Evolutionary conservation across 2,329 filamentous ascomycete species (phyloP).

Genomic region (Cladophialophora chaetospira): DNA sequence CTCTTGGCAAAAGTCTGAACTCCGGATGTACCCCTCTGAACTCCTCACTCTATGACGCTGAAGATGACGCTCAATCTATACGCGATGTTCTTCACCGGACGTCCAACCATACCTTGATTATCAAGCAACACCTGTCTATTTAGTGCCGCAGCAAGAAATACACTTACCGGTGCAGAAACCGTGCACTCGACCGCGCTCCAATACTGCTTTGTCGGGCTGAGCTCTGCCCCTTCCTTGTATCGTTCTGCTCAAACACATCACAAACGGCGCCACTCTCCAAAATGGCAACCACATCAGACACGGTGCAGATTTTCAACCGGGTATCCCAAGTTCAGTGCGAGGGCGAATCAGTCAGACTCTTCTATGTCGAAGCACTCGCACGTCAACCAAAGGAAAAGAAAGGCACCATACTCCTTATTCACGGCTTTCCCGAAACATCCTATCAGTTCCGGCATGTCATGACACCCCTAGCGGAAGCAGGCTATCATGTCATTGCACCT

Average conservation of each 20-base stretch:
- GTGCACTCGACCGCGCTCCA: no score
- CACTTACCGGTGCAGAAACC: no score
- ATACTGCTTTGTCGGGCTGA: not conserved
- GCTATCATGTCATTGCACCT: constrained; percentile 38
- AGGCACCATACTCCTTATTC: constrained; percentile 49
- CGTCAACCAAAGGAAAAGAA: constrained; percentile 21
- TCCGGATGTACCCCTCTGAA: no score
- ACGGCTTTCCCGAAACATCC: constrained; percentile 52
- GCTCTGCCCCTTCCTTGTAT: not conserved
- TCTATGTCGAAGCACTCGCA: constrained; percentile 15
- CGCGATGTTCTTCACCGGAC: not conserved
- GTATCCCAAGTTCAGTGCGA: not conserved
- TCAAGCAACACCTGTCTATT: no score
- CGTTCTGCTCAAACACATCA: not conserved
- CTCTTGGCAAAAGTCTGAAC: no score
- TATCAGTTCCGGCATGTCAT: constrained; percentile 49
- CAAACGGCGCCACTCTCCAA: not conserved
- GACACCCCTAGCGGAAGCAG: constrained; percentile 36
- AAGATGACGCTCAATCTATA: not conserved
- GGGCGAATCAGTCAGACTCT: not conserved
- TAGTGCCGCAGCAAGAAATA: no score
- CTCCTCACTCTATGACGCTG: not conserved
- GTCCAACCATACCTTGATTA: not conserved
- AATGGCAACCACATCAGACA: not conserved
- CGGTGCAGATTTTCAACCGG: not conserved